phyloP scores from a whole-genome alignment of 2,329 filamentous ascomycete species.

The Cladosporium sp. region DNA sequence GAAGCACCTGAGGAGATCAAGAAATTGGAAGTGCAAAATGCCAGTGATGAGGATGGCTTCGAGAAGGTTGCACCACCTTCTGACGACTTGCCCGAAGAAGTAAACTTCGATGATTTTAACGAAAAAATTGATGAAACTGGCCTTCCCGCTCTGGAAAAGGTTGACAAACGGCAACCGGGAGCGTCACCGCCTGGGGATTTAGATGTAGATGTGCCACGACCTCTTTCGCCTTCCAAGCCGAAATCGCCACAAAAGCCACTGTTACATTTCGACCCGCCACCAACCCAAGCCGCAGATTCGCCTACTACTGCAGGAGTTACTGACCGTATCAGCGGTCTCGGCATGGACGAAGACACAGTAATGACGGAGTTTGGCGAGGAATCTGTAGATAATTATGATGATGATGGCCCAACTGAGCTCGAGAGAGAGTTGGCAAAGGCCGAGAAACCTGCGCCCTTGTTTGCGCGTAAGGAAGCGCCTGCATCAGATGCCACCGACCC shows the following conservation, averaged over 20 bases:
- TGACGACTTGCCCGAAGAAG: constrained; percentile 56
- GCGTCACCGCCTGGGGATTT: constrained; percentile 13
- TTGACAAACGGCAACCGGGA: constrained; percentile 23
- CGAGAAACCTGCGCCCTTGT: constrained; percentile 67
- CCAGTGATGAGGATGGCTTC: constrained; percentile 84
- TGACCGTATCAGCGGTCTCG: constrained; percentile 53
- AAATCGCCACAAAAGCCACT: constrained; percentile 16
- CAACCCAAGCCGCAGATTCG: constrained; percentile 37
- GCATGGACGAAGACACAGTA: constrained; percentile 56
- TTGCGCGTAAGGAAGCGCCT: constrained; percentile 36
- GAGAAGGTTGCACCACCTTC: constrained; percentile 78
- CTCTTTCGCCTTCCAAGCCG: constrained; percentile 28
- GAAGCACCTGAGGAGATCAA: constrained; percentile 63
- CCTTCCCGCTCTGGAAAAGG: constrained; percentile 25
- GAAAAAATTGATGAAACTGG: constrained; percentile 42
- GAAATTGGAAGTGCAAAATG: constrained; percentile 72
- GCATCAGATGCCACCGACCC: constrained; percentile 11
- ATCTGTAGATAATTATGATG: constrained; percentile 25
- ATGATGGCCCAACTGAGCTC: constrained; percentile 28
- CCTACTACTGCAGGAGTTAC: constrained; percentile 53
- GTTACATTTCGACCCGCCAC: constrained; percentile 26
- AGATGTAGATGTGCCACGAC: constrained; percentile 24
- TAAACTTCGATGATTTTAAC: constrained; percentile 65
- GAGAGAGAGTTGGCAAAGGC: constrained; percentile 32
- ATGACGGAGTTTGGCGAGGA: constrained; percentile 38